These are phyloP conservation scores for Alliaria petiolata DNA, from an alignment of 345 rosid species.

Conservation along the genomic window DNA sequence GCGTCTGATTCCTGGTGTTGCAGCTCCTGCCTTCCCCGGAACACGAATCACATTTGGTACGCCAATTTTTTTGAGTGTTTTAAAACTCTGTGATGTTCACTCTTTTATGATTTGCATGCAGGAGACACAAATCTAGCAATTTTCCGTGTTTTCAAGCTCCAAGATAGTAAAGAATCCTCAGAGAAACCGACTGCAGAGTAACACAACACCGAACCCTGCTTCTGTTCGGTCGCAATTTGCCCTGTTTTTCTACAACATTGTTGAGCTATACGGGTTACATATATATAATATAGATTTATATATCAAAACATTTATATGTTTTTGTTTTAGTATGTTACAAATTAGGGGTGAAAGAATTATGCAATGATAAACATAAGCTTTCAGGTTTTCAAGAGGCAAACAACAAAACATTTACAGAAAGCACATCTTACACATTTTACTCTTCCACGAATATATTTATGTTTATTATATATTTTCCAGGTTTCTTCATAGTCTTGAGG, in stretches of 20 bases:
- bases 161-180: constrained; percentile 35
- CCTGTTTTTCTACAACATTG: neutral
- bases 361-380: constrained; percentile 25
- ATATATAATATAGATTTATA: neutral
- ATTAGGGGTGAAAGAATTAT: constrained; percentile 22
- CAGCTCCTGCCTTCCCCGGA: constrained; percentile 49
- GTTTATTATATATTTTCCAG: neutral
- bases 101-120: constrained; percentile 18
- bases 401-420: constrained; percentile 31
- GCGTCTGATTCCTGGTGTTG: constrained; percentile 67
- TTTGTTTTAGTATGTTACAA: constrained; percentile 18
- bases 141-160: constrained; percentile 63
- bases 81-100: neutral
- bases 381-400: constrained; percentile 1
- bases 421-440: neutral
- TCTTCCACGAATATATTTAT: neutral
- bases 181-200: constrained; percentile 28
- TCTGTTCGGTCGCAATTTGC: neutral
- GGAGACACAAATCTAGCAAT: constrained; percentile 78
- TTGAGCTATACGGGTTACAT: neutral
- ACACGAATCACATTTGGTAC: constrained; percentile 68
- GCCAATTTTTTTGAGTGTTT: neutral
- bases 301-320: neutral
- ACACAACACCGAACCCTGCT: neutral
- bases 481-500: constrained; percentile 20